Base-by-base conservation (phyloP, 805 yeast species). In the Zygosaccharomyces lentus region DNA sequence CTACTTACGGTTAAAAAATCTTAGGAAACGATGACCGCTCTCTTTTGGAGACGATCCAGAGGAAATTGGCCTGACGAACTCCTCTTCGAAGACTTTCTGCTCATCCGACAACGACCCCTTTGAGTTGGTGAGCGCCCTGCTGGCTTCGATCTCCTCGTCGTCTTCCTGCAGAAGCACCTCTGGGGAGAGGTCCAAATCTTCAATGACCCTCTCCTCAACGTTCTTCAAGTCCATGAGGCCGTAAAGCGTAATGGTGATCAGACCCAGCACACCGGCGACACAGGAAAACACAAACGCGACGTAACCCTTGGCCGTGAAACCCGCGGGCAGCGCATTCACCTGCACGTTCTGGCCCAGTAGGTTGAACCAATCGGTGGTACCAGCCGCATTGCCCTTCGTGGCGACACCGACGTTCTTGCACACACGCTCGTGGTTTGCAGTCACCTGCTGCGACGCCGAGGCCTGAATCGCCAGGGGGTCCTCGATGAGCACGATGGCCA, bases 281-380 rank as follows among this genome's bases (percentile, higher is more conserved):
- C 87, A 79, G 6, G 96, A 87, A 75, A 93, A 91, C 15, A 84
- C 91, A 67, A 93, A 72, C 9, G 98, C 98, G 44, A 91, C 95
- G 64, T 84, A 82, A 73, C 99, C 99, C 64, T 84, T 82, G 47
- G 95, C 87, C 41, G 98, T 91, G 78, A 93, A 93, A 15, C 97
- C 97, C 37, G 74, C 63, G 37, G 98, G 98, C 59, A 93, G 76
- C 34, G 69, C 56, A 53, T 72, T 71, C 27, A 54, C 71, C 71
- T 90, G 97, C 32, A 75, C 73, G 64, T 84, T 82, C 71, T 87
- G 80, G 51, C 95, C 95, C 9, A 74, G 66, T 56, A 93, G 74
- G 65, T 91, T 82, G 47, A 80, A 62, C 70, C 71, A 80, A 63
- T 84, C 72, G 3, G 62, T 72, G 35, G 77, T 54, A 50, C 78